Conservation (phyloP, 1,284 basidiomycete genomes). For the Pascua sp. region DNA sequence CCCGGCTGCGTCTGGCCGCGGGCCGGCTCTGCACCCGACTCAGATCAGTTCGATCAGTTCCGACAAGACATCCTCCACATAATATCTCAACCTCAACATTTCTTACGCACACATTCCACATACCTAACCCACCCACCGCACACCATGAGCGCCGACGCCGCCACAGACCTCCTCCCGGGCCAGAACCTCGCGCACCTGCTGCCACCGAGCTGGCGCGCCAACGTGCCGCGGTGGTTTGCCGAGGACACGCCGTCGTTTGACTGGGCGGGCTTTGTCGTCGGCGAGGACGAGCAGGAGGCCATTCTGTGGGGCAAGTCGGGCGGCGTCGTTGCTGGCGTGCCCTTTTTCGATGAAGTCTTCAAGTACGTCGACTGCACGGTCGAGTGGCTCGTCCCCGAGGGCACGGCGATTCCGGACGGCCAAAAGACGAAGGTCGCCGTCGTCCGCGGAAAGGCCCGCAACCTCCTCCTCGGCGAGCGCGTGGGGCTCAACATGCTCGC, state of each 20-base stretch:
- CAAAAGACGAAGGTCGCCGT: constrained; percentile 77
- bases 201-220: constrained; percentile 83
- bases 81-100: background rate
- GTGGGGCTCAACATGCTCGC: constrained; percentile 92
- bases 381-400: constrained; percentile 87
- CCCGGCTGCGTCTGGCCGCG: no score
- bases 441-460: constrained; percentile 81
- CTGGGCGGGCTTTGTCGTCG: constrained; percentile 95
- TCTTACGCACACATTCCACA: background rate
- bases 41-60: no score
- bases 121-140: background rate
- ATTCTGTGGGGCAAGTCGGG: constrained; percentile 72
- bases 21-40: no score
- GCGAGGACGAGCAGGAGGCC: constrained; percentile 80
- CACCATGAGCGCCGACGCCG: constrained; percentile 1
- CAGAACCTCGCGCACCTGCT: constrained; percentile 61
- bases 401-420: constrained; percentile 67
- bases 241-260: constrained; percentile 97
- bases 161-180: constrained; percentile 27
- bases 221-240: constrained; percentile 76
- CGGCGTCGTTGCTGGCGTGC: constrained; percentile 88
- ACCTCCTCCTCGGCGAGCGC: constrained; percentile 88
- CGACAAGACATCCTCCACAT: no score
- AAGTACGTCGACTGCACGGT: constrained; percentile 86
- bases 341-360: constrained; percentile 95